Evolutionary conservation across 805 yeast genomes (phyloP).

Genomic region (Yarrowia sp.): DNA sequence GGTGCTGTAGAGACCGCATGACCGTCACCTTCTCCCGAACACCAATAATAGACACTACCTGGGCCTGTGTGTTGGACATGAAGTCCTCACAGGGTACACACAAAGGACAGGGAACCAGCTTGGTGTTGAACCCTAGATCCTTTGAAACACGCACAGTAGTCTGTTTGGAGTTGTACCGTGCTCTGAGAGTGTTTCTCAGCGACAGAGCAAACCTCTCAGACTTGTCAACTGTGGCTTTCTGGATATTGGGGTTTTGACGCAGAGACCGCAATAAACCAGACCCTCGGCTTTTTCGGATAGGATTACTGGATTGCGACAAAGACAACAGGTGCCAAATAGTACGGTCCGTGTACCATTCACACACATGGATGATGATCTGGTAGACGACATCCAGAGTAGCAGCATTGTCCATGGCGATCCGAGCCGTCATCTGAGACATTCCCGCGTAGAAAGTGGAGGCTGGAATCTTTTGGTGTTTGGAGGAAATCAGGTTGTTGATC

Average conservation of each 20-base stretch:
- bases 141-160: not conserved
- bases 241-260: conserved; percentile 1
- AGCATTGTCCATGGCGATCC: conserved; percentile 63
- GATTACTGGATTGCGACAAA: conserved; percentile 9
- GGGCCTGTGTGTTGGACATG: conserved; percentile 29
- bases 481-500: conserved; percentile 34
- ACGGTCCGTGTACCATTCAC: conserved; percentile 70
- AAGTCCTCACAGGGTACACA: conserved; percentile 34
- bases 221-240: not conserved
- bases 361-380: conserved; percentile 56
- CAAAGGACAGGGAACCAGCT: conserved; percentile 27
- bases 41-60: conserved; percentile 51
- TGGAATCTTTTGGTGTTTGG: conserved; percentile 49
- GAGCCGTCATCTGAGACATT: conserved; percentile 78
- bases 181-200: not conserved
- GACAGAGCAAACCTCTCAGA: conserved; percentile 14
- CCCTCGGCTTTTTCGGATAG: not conserved
- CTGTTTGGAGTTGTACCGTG: conserved; percentile 5
- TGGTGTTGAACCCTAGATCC: conserved; percentile 15
- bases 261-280: not conserved
- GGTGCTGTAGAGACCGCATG: conserved; percentile 81
- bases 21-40: conserved; percentile 69
- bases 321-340: conserved; percentile 75
- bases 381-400: conserved; percentile 56
- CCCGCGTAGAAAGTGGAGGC: conserved; percentile 74